phyloP scores from a whole-genome alignment of 169 alveolate species.

The Babesia microti region DNA sequence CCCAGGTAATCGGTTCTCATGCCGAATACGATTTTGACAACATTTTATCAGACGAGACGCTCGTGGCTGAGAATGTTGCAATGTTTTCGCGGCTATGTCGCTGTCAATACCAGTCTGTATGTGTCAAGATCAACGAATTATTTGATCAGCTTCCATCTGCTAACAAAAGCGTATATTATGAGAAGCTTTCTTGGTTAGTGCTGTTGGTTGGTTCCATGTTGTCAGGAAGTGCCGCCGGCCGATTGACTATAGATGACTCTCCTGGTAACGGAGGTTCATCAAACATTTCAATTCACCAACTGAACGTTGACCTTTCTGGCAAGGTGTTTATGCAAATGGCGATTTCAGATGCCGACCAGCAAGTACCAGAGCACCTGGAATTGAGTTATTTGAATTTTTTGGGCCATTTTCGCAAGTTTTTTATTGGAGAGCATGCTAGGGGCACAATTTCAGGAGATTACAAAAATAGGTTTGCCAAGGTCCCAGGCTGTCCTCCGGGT shows the following conservation, averaged over 20 bases:
- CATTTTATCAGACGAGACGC: conserved; percentile 52
- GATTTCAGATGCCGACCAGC: conserved; percentile 44
- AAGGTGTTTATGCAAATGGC: conserved; percentile 60
- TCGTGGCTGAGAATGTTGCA: conserved; percentile 67
- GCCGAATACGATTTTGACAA: conserved; percentile 44
- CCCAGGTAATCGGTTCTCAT: conserved; percentile 10
- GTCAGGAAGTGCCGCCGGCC: conserved; percentile 50
- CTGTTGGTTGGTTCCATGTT: conserved; percentile 59
- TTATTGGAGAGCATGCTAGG: conserved; percentile 80
- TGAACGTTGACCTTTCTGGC: conserved; percentile 65
- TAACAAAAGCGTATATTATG: conserved; percentile 32
- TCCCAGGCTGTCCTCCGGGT: conserved; percentile 48
- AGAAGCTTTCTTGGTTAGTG: conserved; percentile 62
- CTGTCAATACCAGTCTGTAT: conserved; percentile 49
- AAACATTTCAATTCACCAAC: conserved; percentile 31
- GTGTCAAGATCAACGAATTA: conserved; percentile 15
- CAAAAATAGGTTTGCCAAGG: conserved; percentile 35
- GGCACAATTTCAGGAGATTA: conserved; percentile 58
- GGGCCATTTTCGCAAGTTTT: conserved; percentile 82
- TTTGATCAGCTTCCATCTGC: conserved; percentile 13
- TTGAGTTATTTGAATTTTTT: conserved; percentile 74
- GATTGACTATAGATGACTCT: conserved; percentile 36
- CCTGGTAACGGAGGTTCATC: conserved; percentile 19
- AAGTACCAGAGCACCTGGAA: conserved; percentile 66
- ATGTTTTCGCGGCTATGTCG: conserved; percentile 62